Evolutionary conservation across 331 rosid genomes (phyloP), one percentile per base, ranked within the genome.

Genomic region (Rhamnella rubrinervis): DNA sequence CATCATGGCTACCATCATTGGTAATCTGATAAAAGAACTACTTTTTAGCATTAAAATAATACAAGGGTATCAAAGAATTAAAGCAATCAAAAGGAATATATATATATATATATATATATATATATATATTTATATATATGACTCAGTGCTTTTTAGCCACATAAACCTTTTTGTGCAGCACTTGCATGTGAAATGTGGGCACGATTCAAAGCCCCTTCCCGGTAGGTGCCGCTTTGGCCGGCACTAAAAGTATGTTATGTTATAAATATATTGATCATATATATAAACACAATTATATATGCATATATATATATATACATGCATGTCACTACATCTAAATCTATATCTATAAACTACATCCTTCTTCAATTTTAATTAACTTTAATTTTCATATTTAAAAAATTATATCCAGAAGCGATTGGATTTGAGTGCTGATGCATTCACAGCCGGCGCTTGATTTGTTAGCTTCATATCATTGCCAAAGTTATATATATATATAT

Each of bases 1-100:
- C 91, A 85, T 87, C 73, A 85, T 83, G 79, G 69, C 73, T 74
- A 75, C 73, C 86, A 87, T 86, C 90, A 88, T 91, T 87, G 87
- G 87, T 73, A 83, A 72, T 84, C 74, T 77, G 53, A 69, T 59
- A 47, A 77, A 51, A 17, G 51, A 71, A 76, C 78, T 78, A 81
- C 85, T 87, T 87, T 67, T 62, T 52, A 76, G 63, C 60, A 58
- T 35, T 17, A 41, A 67, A 61, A 81, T 13, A 70, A 68, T 79
- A 71, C 26, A 71, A 21, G 28, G 28, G 56, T 21, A 35, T 16
- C 59, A 77, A 39, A 51, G 65, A 68, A 31, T 4, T 31, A 31
- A 75, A 86, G 60, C 53, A 55, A 52, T 67, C 46, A 69, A 40
- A 76, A 68, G 46, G 59, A 56, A 17, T 68, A 68, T 62, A 55